A percentile compares a stretch with the other conserved stretches of the same genome.
phyloP scores from a whole-genome alignment of 192 early-diverging fungal species.

The Globomyces pollinis-pini region DNA sequence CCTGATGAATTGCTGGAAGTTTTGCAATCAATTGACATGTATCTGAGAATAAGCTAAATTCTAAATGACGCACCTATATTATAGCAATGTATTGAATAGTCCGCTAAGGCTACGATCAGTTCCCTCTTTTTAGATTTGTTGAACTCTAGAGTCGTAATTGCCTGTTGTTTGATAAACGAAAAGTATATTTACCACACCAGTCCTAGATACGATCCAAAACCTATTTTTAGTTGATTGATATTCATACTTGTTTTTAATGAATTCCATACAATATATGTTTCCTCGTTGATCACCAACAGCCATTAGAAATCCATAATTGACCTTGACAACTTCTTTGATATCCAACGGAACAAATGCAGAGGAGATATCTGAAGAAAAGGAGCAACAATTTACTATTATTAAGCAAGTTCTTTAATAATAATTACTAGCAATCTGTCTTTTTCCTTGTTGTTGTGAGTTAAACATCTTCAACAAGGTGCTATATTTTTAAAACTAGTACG shows the following conservation, averaged over 20 bases:
- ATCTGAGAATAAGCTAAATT: too few relatives aligned
- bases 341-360: background rate
- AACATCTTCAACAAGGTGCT: slow-evolving; percentile 27
- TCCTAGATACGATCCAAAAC: slow-evolving; percentile 34
- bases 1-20: slow-evolving; percentile 31
- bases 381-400: background rate
- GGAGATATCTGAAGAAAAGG: background rate
- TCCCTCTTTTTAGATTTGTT: slow-evolving; percentile 32
- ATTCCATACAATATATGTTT: slow-evolving; percentile 33
- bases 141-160: slow-evolving; percentile 35
- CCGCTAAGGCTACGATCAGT: slow-evolving; percentile 36
- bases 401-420: too few relatives aligned
- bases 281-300: slow-evolving; percentile 41
- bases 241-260: slow-evolving; percentile 36
- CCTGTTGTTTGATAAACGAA: too few relatives aligned
- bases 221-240: slow-evolving; percentile 17
- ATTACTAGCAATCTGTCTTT: too few relatives aligned
- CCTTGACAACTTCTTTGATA: background rate
- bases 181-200: too few relatives aligned
- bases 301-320: slow-evolving; percentile 19
- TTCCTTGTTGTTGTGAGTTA: slow-evolving; percentile 7
- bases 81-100: slow-evolving; percentile 42
- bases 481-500: too few relatives aligned
- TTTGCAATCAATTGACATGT: slow-evolving; percentile 35
- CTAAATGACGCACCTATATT: slow-evolving; percentile 32